Evolutionary conservation across 768 basidiomycete species (phyloP).

Genomic region (Rhodocollybia butyracea): DNA sequence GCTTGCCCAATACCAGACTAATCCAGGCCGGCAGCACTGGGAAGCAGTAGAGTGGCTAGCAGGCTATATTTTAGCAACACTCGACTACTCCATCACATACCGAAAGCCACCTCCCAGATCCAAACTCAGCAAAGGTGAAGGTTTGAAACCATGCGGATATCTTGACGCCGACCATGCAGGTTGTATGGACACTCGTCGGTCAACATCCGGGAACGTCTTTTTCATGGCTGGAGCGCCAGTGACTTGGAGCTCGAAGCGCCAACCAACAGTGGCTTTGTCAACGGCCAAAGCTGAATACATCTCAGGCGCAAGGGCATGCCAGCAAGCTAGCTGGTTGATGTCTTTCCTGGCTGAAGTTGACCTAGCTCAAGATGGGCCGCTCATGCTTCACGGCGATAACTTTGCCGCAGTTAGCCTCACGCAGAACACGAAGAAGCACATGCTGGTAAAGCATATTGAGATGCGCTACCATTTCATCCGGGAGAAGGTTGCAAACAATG

Average conservation of each 20-base stretch:
- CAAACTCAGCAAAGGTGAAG: neutral
- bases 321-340: constrained; percentile 27
- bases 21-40: constrained; percentile 24
- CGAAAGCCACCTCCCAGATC: neutral
- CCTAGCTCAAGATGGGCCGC: neutral
- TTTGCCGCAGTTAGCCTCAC: neutral
- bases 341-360: constrained; percentile 16
- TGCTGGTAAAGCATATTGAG: constrained; percentile 30
- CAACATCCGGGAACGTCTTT: constrained; percentile 26
- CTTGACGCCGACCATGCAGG: constrained; percentile 30
- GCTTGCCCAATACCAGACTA: constrained; percentile 11
- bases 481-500: constrained; percentile 18
- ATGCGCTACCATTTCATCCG: constrained; percentile 27
- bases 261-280: constrained; percentile 27
- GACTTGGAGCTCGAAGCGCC: constrained; percentile 26
- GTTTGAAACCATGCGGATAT: constrained; percentile 18
- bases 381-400: constrained; percentile 3
- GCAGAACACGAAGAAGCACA: neutral
- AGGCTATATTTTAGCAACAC: constrained; percentile 27
- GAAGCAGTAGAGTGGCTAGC: constrained; percentile 21
- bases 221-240: constrained; percentile 22
- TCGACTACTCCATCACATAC: constrained; percentile 18
- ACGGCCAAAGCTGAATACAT: constrained; percentile 36
- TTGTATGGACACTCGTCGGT: constrained; percentile 18
- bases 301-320: constrained; percentile 20